Base-by-base conservation (phyloP, 257 asterid genomes). In the Oldenlandia corymbosa region DNA sequence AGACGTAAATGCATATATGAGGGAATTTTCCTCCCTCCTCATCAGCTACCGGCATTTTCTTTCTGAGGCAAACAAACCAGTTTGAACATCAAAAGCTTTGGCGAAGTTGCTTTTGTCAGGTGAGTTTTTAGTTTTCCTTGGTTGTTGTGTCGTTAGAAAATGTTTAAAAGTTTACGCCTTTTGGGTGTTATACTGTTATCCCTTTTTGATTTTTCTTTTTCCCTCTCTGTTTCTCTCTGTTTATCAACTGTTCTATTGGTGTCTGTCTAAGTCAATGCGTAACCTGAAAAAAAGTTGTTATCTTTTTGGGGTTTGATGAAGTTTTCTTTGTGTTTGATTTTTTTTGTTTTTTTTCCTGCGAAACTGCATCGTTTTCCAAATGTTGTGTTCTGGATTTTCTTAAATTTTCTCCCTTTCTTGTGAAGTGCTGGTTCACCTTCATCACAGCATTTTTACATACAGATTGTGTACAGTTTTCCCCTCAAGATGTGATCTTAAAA, bases 171-270 rank as follows among this genome's bases (percentile, higher is more conserved):
- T 42, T 60, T 17, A 24, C 65, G 17, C n/a, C 14, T 37, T 31
- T 31, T 56, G 61, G 26, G n/a, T n/a, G n/a, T n/a, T n/a, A n/a
- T n/a, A n/a, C n/a, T 60, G 53, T 16, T 2, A 7, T 2, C 42
- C 11, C 26, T 45, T 61, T 43, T 27, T 41, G 2, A 26, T n/a
- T 47, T 60, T 53, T n/a, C 28, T 5, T 30, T 11, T 3, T 27
- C 28, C 47, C 51, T 30, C 10, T 24, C 30, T 16, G 11, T 16
- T 24, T 58, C 39, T 34, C 6, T 46, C n/a, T n/a, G n/a, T n/a
- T n/a, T n/a, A n/a, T 47, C 46, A 62, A 59, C 73, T 68, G 62
- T 68, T 68, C 16, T 39, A 37, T 68, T 50, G 43, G 50, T 42
- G 10, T 43, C 2, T 7, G n/a, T 37, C 2, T 34, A 37, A 13